phyloP scores from a whole-genome alignment of 139 green algal species.

The Tetradesmus lagerheimii region DNA sequence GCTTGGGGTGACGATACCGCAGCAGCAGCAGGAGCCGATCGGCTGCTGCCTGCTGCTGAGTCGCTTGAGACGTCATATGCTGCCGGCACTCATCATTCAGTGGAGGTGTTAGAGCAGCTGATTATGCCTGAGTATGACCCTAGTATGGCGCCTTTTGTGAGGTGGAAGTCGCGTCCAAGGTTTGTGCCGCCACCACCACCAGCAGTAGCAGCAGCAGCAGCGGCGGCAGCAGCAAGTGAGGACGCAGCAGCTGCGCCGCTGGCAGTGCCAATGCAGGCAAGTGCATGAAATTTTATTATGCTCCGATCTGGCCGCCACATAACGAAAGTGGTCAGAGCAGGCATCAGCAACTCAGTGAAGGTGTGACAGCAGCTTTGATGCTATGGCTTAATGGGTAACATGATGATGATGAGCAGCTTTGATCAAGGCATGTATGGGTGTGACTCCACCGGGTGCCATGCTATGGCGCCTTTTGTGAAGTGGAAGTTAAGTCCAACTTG shows the following conservation, averaged over 20 bases:
- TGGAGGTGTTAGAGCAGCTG: slow-evolving; percentile 20
- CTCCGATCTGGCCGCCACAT: too few species aligned
- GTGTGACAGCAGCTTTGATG: slow-evolving; percentile 13
- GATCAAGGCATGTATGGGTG: slow-evolving; percentile 37
- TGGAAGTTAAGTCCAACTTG: slow-evolving; percentile 13
- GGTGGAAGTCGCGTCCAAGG: slow-evolving; percentile 9
- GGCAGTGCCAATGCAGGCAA: neutral
- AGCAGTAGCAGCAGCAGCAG: slow-evolving; percentile 1
- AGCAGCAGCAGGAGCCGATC: neutral
- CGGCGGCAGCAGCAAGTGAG: neutral
- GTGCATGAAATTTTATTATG: neutral
- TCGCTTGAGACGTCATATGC: slow-evolving; percentile 6
- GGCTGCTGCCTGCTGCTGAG: neutral
- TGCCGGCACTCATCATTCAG: slow-evolving; percentile 4
- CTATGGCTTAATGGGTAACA: too few species aligned
- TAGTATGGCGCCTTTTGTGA: slow-evolving; percentile 26
- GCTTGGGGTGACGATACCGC: neutral
- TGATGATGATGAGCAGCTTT: too few species aligned
- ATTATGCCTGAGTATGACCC: slow-evolving; percentile 41
- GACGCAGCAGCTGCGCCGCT: too few species aligned
- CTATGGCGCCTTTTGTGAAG: slow-evolving; percentile 20
- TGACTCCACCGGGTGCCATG: too few species aligned
- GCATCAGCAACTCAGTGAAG: slow-evolving; percentile 29
- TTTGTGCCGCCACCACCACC: neutral
- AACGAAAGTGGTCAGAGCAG: too few species aligned